Conservation (phyloP, 2,329 filamentous ascomycete species). For the Orbilia blumenaviensis region DNA sequence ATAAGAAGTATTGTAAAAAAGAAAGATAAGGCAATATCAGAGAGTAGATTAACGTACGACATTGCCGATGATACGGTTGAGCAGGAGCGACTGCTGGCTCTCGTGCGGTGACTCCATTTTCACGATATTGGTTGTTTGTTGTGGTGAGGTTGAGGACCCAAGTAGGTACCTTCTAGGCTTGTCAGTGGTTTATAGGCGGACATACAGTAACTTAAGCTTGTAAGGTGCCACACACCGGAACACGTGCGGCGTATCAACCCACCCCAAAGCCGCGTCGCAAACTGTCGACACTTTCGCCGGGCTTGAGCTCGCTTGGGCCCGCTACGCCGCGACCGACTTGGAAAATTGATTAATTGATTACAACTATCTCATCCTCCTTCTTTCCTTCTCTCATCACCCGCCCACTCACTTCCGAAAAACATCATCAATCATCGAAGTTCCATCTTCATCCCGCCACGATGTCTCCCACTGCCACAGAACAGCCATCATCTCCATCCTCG, state of each 20-base stretch:
- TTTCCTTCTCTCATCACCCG: background rate
- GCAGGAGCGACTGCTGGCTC: conserved; percentile 52
- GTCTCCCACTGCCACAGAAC: conserved; percentile 30
- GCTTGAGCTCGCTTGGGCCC: background rate
- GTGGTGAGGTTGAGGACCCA: background rate
- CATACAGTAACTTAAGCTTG: too few relatives aligned
- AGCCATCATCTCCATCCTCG: conserved; percentile 11
- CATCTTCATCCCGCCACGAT: conserved; percentile 7
- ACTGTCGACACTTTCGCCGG: conserved; percentile 6
- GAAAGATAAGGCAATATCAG: background rate
- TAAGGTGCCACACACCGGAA: background rate
- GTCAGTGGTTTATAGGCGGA: too few relatives aligned
- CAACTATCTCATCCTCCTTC: background rate
- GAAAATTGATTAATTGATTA: background rate
- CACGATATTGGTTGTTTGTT: background rate
- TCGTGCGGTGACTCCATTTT: conserved; percentile 52
- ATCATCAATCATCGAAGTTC: background rate
- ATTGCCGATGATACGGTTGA: conserved; percentile 52
- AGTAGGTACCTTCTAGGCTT: background rate
- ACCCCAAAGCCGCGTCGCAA: conserved; percentile 39
- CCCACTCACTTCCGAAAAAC: background rate
- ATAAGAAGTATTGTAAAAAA: too few relatives aligned
- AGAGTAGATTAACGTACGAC: conserved; percentile 24
- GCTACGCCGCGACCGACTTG: background rate
- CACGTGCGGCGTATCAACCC: background rate